Evolutionary conservation across 306 rosid species (phyloP).

Genomic region (Corylus americana): DNA sequence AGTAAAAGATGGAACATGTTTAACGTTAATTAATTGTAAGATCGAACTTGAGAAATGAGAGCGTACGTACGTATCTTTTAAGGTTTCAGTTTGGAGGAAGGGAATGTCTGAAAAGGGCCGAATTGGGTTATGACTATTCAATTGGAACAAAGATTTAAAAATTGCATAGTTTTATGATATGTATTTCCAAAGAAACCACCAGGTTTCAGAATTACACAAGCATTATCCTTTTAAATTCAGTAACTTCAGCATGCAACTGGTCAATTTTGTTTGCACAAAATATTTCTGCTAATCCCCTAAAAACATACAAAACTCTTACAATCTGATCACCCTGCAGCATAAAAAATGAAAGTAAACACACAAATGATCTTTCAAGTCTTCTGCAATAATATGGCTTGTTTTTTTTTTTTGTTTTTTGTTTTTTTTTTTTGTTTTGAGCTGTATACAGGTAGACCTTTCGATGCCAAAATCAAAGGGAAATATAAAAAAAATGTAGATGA

Average conservation of each 20-base stretch:
- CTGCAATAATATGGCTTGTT: neutral
- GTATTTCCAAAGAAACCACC: neutral
- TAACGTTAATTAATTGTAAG: neutral
- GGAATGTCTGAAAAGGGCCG: constrained; percentile 21
- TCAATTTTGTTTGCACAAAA: constrained; percentile 6
- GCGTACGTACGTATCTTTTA: neutral
- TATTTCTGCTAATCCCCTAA: neutral
- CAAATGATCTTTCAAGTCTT: neutral
- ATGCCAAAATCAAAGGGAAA: constrained; percentile 19
- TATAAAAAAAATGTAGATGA: constrained; percentile 33
- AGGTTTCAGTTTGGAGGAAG: neutral
- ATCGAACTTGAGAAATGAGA: neutral
- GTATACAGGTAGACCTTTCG: neutral
- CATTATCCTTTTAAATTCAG: constrained; percentile 14
- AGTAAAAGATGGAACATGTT: neutral
- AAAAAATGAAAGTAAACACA: neutral
- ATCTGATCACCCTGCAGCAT: neutral
- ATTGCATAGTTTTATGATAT: neutral
- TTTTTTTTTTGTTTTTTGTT: too few relatives aligned
- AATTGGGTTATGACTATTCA: constrained; percentile 2
- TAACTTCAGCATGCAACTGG: constrained; percentile 11
- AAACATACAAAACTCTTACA: neutral
- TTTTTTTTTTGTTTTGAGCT: too few relatives aligned
- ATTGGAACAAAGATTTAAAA: constrained; percentile 3
- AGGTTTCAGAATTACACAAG: constrained; percentile 11